Evolutionary conservation across 306 rosid genomes (phyloP), one percentile per base, ranked within the genome.

Genomic region (Cercis canadensis): DNA sequence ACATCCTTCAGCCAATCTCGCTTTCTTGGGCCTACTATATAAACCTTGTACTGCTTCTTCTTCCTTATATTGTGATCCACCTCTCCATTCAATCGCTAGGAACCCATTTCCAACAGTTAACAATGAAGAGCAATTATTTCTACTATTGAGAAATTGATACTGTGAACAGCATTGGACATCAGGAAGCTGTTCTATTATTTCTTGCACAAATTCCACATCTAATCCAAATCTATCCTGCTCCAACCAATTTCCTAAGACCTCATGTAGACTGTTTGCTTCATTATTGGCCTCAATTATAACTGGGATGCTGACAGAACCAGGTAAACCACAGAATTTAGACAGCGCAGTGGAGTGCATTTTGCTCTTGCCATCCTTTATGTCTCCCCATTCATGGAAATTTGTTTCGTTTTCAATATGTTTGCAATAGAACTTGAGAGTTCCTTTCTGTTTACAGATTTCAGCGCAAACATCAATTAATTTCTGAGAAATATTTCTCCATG

Each of bases 141-240:
- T 89, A 57, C 59, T 41, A 47, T 65, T 81, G 72, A 87, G 74
- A 76, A 78, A 79, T 59, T 85, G 89, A 83, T 95, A 95, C 17
- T 73, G 82, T 11, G 77, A 71, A 82, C 81, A 82, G 66, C 81
- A 71, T 71, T 80, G 76, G 21, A 86, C 83, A 58, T 84, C 89
- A 65, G 96, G 96, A 76, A 80, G 89, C 77, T 82, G 86, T 78
- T 95, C 97, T 62, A 95, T 60, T 69, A 92, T 75, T 78, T 95
- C 97, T 85, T 89, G 99, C 55, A 89, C 92, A 89, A 95, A 95
- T 74, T 89, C 96, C 34, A 76, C 85, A 73, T 95, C 96, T 72
- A 95, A 75, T 71, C 99, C 99, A 83, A 92, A 87, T 79, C 99
- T 92, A 73, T 95, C 99, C 75, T 86, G 96, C 67, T 83, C 96